Conservation (phyloP, 768 basidiomycete species). For the Termitomyces sp. region DNA sequence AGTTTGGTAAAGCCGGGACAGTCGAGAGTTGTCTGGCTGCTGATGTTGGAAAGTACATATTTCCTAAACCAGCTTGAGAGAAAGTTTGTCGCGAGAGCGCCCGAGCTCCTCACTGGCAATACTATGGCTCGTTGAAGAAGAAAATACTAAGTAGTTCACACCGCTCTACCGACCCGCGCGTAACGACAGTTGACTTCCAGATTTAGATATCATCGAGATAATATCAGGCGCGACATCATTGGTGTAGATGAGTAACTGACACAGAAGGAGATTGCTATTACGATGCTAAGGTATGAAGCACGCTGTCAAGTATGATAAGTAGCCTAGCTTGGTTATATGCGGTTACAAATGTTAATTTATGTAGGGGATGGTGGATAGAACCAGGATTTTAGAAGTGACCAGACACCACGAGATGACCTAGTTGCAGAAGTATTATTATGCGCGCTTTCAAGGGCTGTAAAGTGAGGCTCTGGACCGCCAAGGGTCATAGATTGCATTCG, state of each 20-base stretch:
- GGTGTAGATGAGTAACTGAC: constrained; percentile 3
- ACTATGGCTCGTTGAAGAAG: background rate
- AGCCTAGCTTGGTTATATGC: constrained; percentile 4
- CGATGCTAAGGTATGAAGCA: background rate
- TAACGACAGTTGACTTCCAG: background rate
- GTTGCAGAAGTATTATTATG: constrained; percentile 6
- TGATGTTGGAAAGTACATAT: constrained; percentile 85
- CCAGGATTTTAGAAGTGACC: constrained; percentile 40
- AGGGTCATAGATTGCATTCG: constrained; percentile 57
- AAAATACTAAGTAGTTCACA: constrained; percentile 4
- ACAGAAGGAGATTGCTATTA: constrained; percentile 1
- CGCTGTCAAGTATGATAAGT: constrained; percentile 2
- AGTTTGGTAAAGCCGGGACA: constrained; percentile 61
- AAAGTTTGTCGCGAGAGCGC: background rate
- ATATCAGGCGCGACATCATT: background rate
- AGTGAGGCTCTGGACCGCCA: constrained; percentile 24
- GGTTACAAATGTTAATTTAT: constrained; percentile 9
- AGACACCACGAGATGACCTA: constrained; percentile 18
- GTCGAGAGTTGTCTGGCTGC: constrained; percentile 70
- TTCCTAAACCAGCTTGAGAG: constrained; percentile 1
- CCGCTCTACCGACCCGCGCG: background rate
- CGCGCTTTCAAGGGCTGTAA: constrained; percentile 10
- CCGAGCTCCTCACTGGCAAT: background rate
- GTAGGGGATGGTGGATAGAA: constrained; percentile 25
- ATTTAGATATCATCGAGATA: background rate